These are phyloP conservation scores for Teratosphaeria zuluensis DNA, from an alignment of 2,329 filamentous ascomycete genomes.

Conservation along the genomic window DNA sequence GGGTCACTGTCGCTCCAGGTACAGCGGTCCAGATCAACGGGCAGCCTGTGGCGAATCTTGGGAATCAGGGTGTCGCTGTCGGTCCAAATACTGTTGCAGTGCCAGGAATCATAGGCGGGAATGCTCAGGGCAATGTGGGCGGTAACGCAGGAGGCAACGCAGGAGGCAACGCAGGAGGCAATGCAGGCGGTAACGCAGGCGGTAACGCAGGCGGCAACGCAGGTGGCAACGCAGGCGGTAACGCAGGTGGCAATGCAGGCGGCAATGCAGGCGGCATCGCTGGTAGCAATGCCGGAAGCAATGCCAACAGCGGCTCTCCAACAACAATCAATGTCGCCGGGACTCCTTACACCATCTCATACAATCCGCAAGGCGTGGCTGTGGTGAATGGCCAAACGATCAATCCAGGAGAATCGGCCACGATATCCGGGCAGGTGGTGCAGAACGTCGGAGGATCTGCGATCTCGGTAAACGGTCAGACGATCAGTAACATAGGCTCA, in stretches of 20 bases:
- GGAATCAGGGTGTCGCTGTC: neutral
- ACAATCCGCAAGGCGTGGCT: neutral
- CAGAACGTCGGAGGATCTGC: neutral
- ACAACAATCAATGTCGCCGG: neutral
- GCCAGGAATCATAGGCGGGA: neutral
- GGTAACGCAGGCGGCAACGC: neutral
- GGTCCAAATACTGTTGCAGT: neutral
- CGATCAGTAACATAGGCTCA: neutral
- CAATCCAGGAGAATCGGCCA: neutral
- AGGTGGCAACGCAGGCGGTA: neutral
- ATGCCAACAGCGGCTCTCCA: neutral
- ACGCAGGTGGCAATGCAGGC: neutral
- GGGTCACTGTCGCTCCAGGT: neutral
- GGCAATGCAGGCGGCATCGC: neutral
- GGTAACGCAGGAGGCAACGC: neutral
- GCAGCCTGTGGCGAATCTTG: neutral
- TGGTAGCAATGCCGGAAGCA: neutral
- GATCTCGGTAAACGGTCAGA: neutral
- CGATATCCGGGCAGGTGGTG: neutral
- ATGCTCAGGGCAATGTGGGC: neutral
- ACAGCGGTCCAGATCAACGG: neutral
- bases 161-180: neutral
- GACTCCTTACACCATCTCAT: neutral
- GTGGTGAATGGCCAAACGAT: neutral
- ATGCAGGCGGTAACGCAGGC: neutral